These are phyloP conservation scores for Curvularia eragrostidis DNA, from an alignment of 2,329 filamentous ascomycete species.

Conservation along the genomic window DNA sequence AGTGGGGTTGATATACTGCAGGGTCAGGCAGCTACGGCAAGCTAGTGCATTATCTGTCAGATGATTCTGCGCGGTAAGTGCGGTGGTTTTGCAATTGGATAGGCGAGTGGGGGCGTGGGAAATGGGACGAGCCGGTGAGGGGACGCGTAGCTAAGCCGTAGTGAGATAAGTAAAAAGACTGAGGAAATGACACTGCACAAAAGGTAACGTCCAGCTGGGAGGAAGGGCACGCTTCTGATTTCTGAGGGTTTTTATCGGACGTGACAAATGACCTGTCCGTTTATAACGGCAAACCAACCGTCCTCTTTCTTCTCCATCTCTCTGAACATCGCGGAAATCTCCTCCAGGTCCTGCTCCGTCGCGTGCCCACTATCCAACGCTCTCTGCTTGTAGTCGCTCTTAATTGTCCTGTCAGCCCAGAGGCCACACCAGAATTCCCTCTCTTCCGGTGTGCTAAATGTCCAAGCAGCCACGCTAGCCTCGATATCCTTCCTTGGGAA, in stretches of 20 bases:
- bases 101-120: conserved; percentile 15
- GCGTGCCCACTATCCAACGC: conserved; percentile 48
- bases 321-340: conserved; percentile 49
- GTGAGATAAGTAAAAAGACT: conserved; percentile 7
- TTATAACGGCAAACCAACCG: conserved; percentile 51
- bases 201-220: not conserved
- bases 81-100: conserved; percentile 34
- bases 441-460: conserved; percentile 50
- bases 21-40: conserved; percentile 24
- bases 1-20: conserved; percentile 47
- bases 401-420: conserved; percentile 48
- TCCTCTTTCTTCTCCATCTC: conserved; percentile 53
- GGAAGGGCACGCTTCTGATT: not conserved
- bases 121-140: conserved; percentile 8
- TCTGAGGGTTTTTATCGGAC: conserved; percentile 21
- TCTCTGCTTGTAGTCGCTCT: conserved; percentile 47
- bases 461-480: conserved; percentile 52
- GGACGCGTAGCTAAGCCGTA: not conserved
- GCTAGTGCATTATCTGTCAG: conserved; percentile 40
- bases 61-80: conserved; percentile 37
- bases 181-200: not conserved
- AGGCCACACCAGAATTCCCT: conserved; percentile 51
- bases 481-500: conserved; percentile 49
- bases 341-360: conserved; percentile 50
- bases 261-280: conserved; percentile 52